phyloP scores from a whole-genome alignment of 208 protist genomes.

The Leishmania arabica region DNA sequence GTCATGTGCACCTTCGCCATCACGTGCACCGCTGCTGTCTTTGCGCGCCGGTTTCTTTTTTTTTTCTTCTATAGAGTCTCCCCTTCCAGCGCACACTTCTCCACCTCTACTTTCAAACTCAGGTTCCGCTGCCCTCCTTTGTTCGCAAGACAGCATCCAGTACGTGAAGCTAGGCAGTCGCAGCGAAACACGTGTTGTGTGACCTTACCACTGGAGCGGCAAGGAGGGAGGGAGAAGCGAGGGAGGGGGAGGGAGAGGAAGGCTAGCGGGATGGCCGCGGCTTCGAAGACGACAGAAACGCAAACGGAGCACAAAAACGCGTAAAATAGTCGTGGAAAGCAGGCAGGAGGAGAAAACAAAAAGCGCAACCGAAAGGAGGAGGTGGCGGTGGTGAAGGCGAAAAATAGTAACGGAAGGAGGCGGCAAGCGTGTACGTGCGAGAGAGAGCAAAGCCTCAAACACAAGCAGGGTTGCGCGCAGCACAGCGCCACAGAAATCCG shows the following conservation, averaged over 20 bases:
- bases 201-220: background rate
- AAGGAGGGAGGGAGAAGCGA: background rate
- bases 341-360: constrained; percentile 6
- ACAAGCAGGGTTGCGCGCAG: background rate
- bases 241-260: background rate
- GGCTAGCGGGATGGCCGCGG: background rate
- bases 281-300: background rate
- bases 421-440: background rate
- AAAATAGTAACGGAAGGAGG: background rate
- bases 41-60: background rate
- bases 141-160: background rate
- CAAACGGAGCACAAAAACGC: background rate
- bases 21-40: background rate
- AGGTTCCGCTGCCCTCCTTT: background rate
- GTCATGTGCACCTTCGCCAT: no score
- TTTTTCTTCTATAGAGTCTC: background rate
- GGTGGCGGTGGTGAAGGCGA: background rate
- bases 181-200: background rate
- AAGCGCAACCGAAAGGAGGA: background rate
- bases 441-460: background rate
- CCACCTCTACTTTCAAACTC: background rate
- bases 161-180: background rate
- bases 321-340: constrained; percentile 1
- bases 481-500: background rate
- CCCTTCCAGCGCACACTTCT: background rate